Evolutionary conservation across 2,329 filamentous ascomycete species (phyloP), one percentile per base, ranked within the genome.

Genomic region (Epichloe gansuensis): DNA sequence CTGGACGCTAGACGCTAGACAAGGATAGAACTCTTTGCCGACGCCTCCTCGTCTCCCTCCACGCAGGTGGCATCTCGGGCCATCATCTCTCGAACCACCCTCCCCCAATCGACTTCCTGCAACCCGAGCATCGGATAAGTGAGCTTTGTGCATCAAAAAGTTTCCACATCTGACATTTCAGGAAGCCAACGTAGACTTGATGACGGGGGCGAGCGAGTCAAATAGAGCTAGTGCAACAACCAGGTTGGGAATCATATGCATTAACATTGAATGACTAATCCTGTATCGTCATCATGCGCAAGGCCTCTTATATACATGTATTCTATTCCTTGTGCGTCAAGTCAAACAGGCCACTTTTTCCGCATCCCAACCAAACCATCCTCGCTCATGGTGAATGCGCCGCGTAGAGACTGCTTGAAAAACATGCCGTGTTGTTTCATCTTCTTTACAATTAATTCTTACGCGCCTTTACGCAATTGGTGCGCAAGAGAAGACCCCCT

Each of bases 401-500:
- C n/a, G 17, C 17, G 13, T 21, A 28, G 31, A 31, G n/a, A 34
- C 44, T 9, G 7, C 28, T 23, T 28, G 17, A 49, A 15, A 17
- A 41, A 11, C 15, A 12, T 35, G n/a, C 17, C 17, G 3, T 37
- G 17, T 47, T 25, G 17, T 17, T 47, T 15, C 34, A 11, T 31
- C 21, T 8, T 47, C 9, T 37, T 37, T 31, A 11, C 3, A 34
- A 21, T 31, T 44, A 41, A 41, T 23, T 21, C 13, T 12, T 2
- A 48, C 37, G 48, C 17, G 11, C 31, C 2, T 37, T 45, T 54
- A 58, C 28, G 15, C 39, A 41, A 58, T 56, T 12, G 56, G 55
- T 21, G 34, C 50, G 46, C 57, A 59, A 7, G 57, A 48, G 39
- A 59, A 59, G 44, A 59, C 56, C 3, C 56, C 9, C 46, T 51